Base-by-base conservation (phyloP, 2,329 filamentous ascomycete species). In the Purpureocillium takamizusanense region DNA sequence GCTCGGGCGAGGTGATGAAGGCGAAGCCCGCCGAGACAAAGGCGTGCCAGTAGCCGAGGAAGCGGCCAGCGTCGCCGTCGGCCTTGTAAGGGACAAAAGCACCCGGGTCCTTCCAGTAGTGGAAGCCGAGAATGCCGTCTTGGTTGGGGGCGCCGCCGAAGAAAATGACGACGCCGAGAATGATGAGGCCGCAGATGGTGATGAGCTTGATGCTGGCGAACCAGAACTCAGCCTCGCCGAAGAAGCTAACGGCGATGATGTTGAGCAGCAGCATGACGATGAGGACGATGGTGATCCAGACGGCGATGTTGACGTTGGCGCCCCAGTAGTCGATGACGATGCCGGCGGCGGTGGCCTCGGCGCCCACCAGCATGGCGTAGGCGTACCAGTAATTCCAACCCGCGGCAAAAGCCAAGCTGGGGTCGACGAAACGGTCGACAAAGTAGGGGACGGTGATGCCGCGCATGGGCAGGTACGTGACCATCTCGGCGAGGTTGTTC, bases 341-440 rank as follows among this genome's bases (percentile, higher is more conserved):
- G 14, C 67, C 67, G 23, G 72, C 73, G 2, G 76, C 76, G 0
- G 72, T 74, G 13, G 72, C 65, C 53, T 81, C 75, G 33, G 74
- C 70, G 2, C 68, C 74, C 17, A 78, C 63, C 2, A 76, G 60
- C 42, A 80, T 76, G 10, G 69, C 62, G 46, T 78, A 78, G 2
- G 72, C 72, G 47, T 79, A 78, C 67, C 74, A 78, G 56, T 80
- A 79, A 43, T 76, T 77, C 72, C 72, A 77, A 2, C 71, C 74
- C 30, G 64, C 60, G 7, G 74, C 74, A 44, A 78, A 78, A n/a
- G 66, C 68, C 17, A 76, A 55, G 25, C 68, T 73, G 2, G 66
- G 64, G 36, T 76, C 72, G 42, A 77, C 65, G 39, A 73, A 77
- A 25, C 74, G 70, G 42, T 64, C 59, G 38, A 74, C 66, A 46